phyloP scores from a whole-genome alignment of 768 basidiomycete genomes.

The Mycena belliarum region DNA sequence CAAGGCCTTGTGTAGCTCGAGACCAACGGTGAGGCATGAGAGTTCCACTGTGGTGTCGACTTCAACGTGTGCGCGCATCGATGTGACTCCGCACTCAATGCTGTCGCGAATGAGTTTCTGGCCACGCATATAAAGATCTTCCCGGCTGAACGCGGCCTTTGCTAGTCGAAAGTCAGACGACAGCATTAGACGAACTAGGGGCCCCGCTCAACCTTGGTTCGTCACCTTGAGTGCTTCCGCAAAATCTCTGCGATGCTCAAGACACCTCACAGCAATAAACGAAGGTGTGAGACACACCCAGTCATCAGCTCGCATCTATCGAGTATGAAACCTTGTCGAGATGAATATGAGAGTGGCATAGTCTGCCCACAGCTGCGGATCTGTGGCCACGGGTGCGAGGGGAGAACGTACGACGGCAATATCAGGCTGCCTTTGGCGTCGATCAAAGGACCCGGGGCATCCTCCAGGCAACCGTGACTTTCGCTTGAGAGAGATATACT shows the following conservation, averaged over 20 bases:
- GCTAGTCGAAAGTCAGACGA: constrained; percentile 24
- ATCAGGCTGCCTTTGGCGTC: constrained; percentile 31
- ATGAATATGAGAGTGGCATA: constrained; percentile 68
- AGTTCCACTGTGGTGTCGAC: constrained; percentile 56
- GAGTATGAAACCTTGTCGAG: constrained; percentile 71
- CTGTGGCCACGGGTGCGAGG: not conserved
- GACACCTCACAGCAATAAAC: not conserved
- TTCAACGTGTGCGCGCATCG: constrained; percentile 70
- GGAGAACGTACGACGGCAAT: constrained; percentile 32
- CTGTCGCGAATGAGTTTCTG: constrained; percentile 56
- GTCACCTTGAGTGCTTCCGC: constrained; percentile 56
- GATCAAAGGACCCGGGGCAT: no score
- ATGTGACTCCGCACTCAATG: constrained; percentile 61
- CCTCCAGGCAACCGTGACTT: no score
- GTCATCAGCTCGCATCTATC: constrained; percentile 51
- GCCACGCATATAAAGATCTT: constrained; percentile 54
- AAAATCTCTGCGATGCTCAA: constrained; percentile 44
- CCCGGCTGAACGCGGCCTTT: constrained; percentile 47
- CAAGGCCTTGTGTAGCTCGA: constrained; percentile 48
- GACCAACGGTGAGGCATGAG: constrained; percentile 54
- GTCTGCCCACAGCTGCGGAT: constrained; percentile 19
- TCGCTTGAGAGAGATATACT: constrained; percentile 1
- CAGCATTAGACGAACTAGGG: no score
- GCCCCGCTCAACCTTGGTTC: constrained; percentile 23
- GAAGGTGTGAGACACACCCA: constrained; percentile 40